Percentiles rank a stretch among this genome's conserved stretches.
phyloP scores from a whole-genome alignment of 345 rosid species.

The Excoecaria agallocha region DNA sequence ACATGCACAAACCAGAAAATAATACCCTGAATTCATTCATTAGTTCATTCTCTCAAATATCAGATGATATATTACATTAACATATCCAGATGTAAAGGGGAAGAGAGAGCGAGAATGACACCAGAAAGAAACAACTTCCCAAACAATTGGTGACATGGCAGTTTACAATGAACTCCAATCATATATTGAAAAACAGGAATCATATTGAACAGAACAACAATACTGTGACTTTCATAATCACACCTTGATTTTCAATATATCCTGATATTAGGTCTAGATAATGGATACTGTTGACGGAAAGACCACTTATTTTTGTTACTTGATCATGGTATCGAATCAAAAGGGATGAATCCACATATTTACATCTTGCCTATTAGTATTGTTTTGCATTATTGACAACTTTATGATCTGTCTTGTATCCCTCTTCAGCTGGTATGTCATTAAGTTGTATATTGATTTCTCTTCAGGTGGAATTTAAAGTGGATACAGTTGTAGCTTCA shows the following conservation, averaged over 20 bases:
- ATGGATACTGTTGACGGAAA: not conserved
- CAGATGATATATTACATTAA: not conserved
- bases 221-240: not conserved
- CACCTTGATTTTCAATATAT: not conserved
- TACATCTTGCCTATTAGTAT: not conserved
- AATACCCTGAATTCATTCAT: not conserved
- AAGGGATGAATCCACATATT: not conserved
- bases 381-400: not conserved
- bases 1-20: not conserved
- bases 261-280: not conserved
- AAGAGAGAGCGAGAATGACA: too few species aligned
- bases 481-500: not conserved
- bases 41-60: not conserved
- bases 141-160: not conserved
- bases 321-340: not conserved
- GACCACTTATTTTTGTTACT: not conserved
- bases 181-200: not conserved
- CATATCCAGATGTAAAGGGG: not conserved
- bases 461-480: conserved; percentile 1
- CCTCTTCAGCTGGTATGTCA: not conserved
- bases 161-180: not conserved
- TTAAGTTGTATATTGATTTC: not conserved
- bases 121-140: not conserved
- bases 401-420: not conserved
- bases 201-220: not conserved